Conservation (phyloP, 768 basidiomycete genomes). For the Pisolithus sp. region DNA sequence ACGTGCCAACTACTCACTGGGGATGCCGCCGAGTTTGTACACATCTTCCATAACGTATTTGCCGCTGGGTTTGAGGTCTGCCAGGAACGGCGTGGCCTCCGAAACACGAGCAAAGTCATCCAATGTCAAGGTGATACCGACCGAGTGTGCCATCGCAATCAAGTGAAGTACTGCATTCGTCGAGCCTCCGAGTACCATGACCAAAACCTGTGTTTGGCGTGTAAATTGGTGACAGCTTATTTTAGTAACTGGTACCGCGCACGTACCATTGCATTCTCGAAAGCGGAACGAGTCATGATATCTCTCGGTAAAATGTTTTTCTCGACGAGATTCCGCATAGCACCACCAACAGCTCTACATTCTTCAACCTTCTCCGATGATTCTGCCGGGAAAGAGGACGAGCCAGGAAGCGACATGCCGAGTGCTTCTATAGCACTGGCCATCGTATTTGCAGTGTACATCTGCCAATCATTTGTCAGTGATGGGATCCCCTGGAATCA, state of each 20-base stretch:
- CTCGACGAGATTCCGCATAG: constrained; percentile 83
- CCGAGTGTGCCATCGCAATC: constrained; percentile 94
- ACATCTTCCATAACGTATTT: constrained; percentile 99
- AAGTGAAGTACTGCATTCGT: constrained; percentile 97
- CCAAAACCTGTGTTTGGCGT: constrained; percentile 60
- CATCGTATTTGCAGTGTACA: constrained; percentile 99
- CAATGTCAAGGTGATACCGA: constrained; percentile 79
- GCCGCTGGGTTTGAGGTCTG: constrained; percentile 94
- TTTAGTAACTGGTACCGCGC: no score
- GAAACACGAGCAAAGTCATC: constrained; percentile 95
- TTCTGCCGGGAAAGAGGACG: constrained; percentile 95
- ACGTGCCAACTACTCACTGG: constrained; percentile 51
- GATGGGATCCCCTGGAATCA: constrained; percentile 1
- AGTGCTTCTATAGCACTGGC: constrained; percentile 91
- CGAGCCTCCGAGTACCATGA: constrained; percentile 95
- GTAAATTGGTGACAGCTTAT: no score
- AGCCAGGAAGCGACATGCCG: constrained; percentile 95
- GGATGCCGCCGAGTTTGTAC: constrained; percentile 92
- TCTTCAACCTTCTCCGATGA: constrained; percentile 84
- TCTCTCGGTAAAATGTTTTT: constrained; percentile 90
- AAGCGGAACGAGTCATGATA: constrained; percentile 95
- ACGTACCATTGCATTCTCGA: constrained; percentile 92
- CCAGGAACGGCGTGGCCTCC: constrained; percentile 89
- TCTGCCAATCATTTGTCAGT: constrained; percentile 38
- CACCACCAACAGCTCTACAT: constrained; percentile 70